Percentiles rank a stretch among this genome's conserved stretches.
Evolutionary conservation across 345 rosid genomes (phyloP).

Genomic region (Brassica rapa): DNA sequence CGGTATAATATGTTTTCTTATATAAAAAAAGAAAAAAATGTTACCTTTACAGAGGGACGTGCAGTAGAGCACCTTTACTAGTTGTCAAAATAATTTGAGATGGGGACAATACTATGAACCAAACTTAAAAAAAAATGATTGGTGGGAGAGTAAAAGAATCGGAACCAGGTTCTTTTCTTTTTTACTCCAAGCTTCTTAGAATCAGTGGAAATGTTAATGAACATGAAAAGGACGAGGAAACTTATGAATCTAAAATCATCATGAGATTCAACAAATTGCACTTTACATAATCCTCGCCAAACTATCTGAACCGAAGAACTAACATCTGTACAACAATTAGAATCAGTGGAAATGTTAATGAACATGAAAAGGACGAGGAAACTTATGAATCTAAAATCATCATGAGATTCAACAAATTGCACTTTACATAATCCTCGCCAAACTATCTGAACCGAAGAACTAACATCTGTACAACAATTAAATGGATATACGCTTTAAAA

Average conservation of each 20-base stretch:
- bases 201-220: background rate
- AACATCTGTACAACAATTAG: background rate
- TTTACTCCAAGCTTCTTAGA: background rate
- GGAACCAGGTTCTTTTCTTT: background rate
- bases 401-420: background rate
- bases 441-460: background rate
- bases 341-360: background rate
- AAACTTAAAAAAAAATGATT: background rate
- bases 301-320: background rate
- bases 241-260: background rate
- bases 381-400: background rate
- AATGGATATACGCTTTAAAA: background rate
- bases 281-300: background rate
- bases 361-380: background rate
- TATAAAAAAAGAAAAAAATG: background rate
- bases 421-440: background rate
- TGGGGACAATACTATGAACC: background rate
- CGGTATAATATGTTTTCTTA: background rate
- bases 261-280: background rate
- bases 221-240: background rate
- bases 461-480: background rate
- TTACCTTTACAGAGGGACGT: background rate
- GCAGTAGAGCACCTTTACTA: background rate
- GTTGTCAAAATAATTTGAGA: background rate
- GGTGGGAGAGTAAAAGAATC: background rate